Conservation (phyloP, 805 yeast species). For the Spathaspora passalidarum region DNA sequence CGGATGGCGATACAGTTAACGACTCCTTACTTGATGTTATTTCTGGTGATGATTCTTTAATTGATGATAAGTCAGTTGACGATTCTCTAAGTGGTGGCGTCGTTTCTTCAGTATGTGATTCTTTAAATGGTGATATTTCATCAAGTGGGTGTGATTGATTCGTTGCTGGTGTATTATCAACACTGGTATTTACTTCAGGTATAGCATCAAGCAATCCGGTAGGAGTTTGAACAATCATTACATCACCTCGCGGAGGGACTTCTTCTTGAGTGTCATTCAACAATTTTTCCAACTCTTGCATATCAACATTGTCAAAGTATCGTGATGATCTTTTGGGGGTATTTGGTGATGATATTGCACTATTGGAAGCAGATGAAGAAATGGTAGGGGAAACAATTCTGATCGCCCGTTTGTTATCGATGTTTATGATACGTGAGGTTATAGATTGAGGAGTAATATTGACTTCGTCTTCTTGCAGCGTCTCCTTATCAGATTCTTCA, state of each 20-base stretch:
- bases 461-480: too few species aligned
- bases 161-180: not conserved
- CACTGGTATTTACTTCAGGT: not conserved
- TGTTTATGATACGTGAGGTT: not conserved
- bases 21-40: not conserved
- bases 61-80: not conserved
- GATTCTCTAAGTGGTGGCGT: not conserved
- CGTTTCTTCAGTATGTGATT: not conserved
- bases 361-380: not conserved
- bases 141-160: not conserved
- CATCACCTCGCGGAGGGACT: slow-evolving; percentile 14
- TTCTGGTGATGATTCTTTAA: not conserved
- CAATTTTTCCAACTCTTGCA: slow-evolving; percentile 6
- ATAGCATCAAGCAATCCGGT: not conserved
- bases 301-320: not conserved
- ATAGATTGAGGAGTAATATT: not conserved
- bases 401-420: slow-evolving; percentile 2
- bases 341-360: not conserved
- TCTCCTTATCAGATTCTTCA: too few species aligned
- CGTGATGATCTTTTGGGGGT: not conserved
- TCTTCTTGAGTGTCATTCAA: slow-evolving; percentile 12
- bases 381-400: slow-evolving; percentile 1
- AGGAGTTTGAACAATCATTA: slow-evolving; percentile 7
- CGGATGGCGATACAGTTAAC: too few species aligned
- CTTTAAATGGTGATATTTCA: not conserved